Evolutionary conservation across 106 monocot genomes (phyloP).

Genomic region (Posidonia australis): DNA sequence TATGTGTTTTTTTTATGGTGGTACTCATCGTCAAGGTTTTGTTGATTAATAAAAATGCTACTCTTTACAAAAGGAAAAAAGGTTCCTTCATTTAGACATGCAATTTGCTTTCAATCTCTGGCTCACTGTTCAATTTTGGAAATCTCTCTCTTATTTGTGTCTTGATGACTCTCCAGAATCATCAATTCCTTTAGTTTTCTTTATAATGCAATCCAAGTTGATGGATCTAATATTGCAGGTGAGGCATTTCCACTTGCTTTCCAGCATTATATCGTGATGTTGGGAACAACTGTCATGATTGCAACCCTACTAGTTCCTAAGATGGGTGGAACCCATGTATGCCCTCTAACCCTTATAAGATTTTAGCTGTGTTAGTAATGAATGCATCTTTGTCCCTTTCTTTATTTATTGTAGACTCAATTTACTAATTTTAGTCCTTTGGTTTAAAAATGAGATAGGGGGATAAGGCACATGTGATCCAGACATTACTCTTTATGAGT

Average conservation of each 20-base stretch:
- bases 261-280: conserved; percentile 85
- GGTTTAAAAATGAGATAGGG: conserved; percentile 25
- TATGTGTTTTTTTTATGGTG: no score
- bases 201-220: background rate
- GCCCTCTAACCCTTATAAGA: background rate
- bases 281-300: conserved; percentile 71
- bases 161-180: background rate
- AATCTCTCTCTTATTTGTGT: background rate
- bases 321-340: conserved; percentile 80
- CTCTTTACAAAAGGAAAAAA: background rate
- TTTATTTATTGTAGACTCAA: background rate
- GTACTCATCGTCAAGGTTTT: no score
- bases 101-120: background rate
- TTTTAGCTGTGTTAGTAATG: background rate
- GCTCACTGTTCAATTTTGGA: background rate
- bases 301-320: conserved; percentile 51
- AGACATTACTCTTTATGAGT: conserved; percentile 71
- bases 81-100: background rate
- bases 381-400: background rate
- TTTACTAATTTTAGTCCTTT: background rate
- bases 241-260: conserved; percentile 56
- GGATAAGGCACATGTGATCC: conserved; percentile 79
- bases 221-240: conserved; percentile 24
- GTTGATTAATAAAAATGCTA: no score
- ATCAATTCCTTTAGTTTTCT: background rate